phyloP scores from a whole-genome alignment of 495 filamentous ascomycete species.

The Aspergillus panamensis region DNA sequence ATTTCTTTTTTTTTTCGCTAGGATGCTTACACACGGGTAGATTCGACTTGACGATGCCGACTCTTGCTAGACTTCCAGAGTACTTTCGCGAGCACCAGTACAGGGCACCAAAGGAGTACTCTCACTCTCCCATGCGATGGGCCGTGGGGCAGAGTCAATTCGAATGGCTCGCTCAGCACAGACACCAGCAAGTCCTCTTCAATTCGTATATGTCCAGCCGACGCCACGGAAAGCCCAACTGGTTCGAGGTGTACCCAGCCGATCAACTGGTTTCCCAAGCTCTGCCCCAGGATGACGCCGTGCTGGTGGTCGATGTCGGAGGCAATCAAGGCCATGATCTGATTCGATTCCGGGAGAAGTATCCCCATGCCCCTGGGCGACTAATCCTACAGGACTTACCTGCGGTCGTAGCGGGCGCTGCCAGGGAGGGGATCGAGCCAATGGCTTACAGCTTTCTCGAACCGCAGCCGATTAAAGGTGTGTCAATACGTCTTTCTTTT shows the following conservation, averaged over 20 bases:
- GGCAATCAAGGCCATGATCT: conserved; percentile 43
- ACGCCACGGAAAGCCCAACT: conserved; percentile 30
- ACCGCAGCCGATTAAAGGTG: conserved; percentile 33
- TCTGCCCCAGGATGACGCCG: conserved; percentile 25
- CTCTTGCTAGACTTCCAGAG: conserved; percentile 31
- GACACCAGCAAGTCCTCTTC: conserved; percentile 33
- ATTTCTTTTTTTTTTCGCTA: not conserved
- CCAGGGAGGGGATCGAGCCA: conserved; percentile 23
- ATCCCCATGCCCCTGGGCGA: conserved; percentile 22
- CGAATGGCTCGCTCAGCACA: conserved; percentile 35
- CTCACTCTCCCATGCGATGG: conserved; percentile 37
- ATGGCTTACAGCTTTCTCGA: conserved; percentile 38
- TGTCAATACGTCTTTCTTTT: not conserved
- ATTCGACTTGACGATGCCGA: conserved; percentile 41
- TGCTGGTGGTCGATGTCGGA: conserved; percentile 42
- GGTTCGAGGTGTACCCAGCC: conserved; percentile 40
- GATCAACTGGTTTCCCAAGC: conserved; percentile 22
- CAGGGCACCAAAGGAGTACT: conserved; percentile 33
- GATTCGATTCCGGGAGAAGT: conserved; percentile 23
- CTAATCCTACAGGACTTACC: conserved; percentile 37
- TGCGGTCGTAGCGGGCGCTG: conserved; percentile 24
- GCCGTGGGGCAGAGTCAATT: conserved; percentile 41
- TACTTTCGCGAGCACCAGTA: conserved; percentile 33
- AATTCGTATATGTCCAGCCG: conserved; percentile 43
- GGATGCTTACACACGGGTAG: conserved; percentile 15